phyloP scores from a whole-genome alignment of 805 yeast species.

The Starmerella stigmatis region DNA sequence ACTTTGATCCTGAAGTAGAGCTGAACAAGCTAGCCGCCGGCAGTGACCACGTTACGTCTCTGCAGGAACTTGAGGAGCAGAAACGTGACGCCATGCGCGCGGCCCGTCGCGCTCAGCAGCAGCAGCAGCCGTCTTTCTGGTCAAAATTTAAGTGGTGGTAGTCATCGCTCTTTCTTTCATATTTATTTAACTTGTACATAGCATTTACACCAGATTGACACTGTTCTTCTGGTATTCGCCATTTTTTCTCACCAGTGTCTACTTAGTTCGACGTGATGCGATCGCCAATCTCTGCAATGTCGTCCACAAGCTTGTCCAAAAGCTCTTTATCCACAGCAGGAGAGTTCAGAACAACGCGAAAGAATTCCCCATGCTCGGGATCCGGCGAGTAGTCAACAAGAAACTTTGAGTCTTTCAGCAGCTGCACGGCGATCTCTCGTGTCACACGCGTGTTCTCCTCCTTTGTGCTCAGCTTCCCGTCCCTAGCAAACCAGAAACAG shows the following conservation, averaged over 20 bases:
- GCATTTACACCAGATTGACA: no score
- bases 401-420: slow-evolving; percentile 56
- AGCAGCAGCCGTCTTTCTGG: not conserved
- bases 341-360: slow-evolving; percentile 72
- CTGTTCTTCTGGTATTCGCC: no score
- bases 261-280: not conserved
- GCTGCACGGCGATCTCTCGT: slow-evolving; percentile 46
- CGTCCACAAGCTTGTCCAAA: slow-evolving; percentile 38
- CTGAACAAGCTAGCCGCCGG: slow-evolving; percentile 48
- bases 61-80: slow-evolving; percentile 16
- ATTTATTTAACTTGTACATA: slow-evolving; percentile 1
- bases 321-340: slow-evolving; percentile 43
- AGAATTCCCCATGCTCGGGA: slow-evolving; percentile 59
- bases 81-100: slow-evolving; percentile 2
- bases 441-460: slow-evolving; percentile 46
- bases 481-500: slow-evolving; percentile 62
- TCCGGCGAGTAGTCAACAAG: slow-evolving; percentile 71
- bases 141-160: slow-evolving; percentile 14
- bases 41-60: slow-evolving; percentile 17
- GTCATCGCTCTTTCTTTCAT: not conserved
- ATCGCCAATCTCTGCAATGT: slow-evolving; percentile 12
- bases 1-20: slow-evolving; percentile 74
- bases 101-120: not conserved
- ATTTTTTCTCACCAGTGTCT: not conserved
- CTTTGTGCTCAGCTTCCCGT: slow-evolving; percentile 28